phyloP scores from a whole-genome alignment of 2,329 filamentous ascomycete genomes.

The Stemphylium lycopersici region DNA sequence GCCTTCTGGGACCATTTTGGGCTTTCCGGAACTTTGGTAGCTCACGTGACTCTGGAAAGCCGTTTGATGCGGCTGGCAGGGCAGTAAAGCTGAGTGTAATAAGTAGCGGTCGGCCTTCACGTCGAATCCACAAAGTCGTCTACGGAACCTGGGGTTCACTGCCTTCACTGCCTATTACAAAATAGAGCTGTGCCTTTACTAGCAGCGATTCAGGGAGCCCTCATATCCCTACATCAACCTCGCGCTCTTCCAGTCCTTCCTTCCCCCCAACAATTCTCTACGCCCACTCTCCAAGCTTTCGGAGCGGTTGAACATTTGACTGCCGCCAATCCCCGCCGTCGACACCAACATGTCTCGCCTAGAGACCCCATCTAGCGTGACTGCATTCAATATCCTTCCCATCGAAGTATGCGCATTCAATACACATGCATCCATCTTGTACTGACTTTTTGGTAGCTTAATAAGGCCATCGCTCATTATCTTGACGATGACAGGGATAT shows the following conservation, averaged over 20 bases:
- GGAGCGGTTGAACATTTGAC: neutral
- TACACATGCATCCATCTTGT: neutral
- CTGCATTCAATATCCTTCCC: conserved; percentile 41
- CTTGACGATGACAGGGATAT: conserved; percentile 54
- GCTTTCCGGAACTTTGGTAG: neutral
- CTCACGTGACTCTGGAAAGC: neutral
- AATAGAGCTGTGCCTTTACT: conserved; percentile 4
- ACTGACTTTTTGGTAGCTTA: conserved; percentile 41
- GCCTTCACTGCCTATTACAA: conserved; percentile 9
- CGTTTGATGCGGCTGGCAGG: neutral
- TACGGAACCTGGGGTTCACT: neutral
- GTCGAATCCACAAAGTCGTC: neutral
- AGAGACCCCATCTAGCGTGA: conserved; percentile 6
- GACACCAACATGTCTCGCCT: conserved; percentile 17
- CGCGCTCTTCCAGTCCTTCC: neutral
- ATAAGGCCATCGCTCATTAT: conserved; percentile 47
- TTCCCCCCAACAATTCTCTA: neutral
- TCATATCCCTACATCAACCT: neutral
- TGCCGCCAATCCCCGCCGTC: neutral
- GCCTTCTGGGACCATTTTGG: neutral
- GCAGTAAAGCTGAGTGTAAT: neutral
- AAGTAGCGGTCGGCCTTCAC: conserved; percentile 7
- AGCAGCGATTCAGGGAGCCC: neutral
- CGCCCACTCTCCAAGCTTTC: neutral
- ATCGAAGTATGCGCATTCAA: conserved; percentile 36